Evolutionary conservation across 768 basidiomycete species (phyloP), one percentile per base, ranked within the genome.

Genomic region (Hypholoma fasciculare): DNA sequence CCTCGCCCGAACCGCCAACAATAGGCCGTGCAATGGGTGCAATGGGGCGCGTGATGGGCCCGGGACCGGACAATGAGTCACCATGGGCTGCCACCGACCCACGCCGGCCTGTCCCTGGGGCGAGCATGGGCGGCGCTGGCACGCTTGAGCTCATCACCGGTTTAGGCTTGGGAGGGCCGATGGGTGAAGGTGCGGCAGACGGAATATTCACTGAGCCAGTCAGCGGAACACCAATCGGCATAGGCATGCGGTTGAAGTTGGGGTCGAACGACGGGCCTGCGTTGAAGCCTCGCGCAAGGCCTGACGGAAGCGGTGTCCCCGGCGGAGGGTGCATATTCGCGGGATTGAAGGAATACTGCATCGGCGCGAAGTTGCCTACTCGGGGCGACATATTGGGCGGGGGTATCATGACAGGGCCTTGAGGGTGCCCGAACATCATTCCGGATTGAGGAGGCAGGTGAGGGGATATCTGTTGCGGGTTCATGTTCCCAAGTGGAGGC

Each of bases 11-110:
- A n/a, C 52, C 58, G 39, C 59, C 52, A 62, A 74, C 70, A 4
- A 77, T 78, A 1, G 89, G 88, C 3, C 87, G 79, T 5, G 88
- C 89, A 50, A 92, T 90, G 11, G 89, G 89, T 14, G 85, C 83
- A 6, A 69, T 62, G 17, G 69, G 67, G 13, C 85, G 80, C 17
- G 80, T 81, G 59, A 87, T 86, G 12, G 84, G 86, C 19, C 88
- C 86, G 23, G 82, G 85, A 47, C 79, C 81, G 7, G 76, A 38
- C 14, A 51, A 49, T 38, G 54, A 57, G 7, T 61, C 55, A 65
- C 44, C 72, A 73, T 61, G 61, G 3, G 47, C 37, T 57, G 66
- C 58, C 56, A 66, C 56, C 64, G 81, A 83, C 13, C 74, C 61
- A 54, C 83, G 78, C 42, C 86, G 74, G 48, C 78, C 76, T 47